Conservation (phyloP, 345 rosid genomes). For the Laguncularia racemosa region DNA sequence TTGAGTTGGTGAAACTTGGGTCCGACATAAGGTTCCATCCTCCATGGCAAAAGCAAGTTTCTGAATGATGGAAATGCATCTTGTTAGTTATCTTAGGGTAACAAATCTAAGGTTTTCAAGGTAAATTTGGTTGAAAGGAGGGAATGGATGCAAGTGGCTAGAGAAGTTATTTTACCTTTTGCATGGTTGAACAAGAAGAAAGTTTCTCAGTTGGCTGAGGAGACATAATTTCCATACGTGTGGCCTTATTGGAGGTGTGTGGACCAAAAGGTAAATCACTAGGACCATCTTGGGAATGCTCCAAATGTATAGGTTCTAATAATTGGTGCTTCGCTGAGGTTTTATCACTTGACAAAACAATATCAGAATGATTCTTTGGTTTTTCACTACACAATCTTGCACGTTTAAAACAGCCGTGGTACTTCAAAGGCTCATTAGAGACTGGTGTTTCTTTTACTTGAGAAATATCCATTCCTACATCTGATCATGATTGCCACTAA, state of each 20-base stretch:
- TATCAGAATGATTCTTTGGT: conserved; percentile 1
- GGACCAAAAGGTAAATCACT: conserved; percentile 11
- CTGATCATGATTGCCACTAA: conserved; percentile 13
- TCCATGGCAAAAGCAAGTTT: conserved; percentile 3
- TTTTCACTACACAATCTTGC: conserved; percentile 1
- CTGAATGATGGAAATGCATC: neutral
- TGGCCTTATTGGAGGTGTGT: conserved; percentile 6
- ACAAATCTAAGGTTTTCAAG: neutral
- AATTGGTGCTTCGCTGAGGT: neutral
- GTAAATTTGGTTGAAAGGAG: neutral
- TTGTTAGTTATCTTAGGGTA: neutral
- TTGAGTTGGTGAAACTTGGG: neutral
- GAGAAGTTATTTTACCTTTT: conserved; percentile 24
- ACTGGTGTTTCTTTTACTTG: conserved; percentile 41
- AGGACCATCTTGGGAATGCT: conserved; percentile 3
- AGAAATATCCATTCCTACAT: conserved; percentile 25
- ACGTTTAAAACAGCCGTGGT: conserved; percentile 12
- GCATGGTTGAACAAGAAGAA: conserved; percentile 10
- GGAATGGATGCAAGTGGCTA: neutral
- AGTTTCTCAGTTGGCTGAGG: conserved; percentile 16
- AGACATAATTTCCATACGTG: conserved; percentile 9
- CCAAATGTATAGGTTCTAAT: conserved; percentile 3
- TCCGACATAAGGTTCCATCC: neutral
- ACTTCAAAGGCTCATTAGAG: conserved; percentile 10
- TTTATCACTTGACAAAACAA: neutral